These are phyloP conservation scores for Sporothrix mexicana DNA, from an alignment of 2,329 filamentous ascomycete genomes.

Conservation along the genomic window DNA sequence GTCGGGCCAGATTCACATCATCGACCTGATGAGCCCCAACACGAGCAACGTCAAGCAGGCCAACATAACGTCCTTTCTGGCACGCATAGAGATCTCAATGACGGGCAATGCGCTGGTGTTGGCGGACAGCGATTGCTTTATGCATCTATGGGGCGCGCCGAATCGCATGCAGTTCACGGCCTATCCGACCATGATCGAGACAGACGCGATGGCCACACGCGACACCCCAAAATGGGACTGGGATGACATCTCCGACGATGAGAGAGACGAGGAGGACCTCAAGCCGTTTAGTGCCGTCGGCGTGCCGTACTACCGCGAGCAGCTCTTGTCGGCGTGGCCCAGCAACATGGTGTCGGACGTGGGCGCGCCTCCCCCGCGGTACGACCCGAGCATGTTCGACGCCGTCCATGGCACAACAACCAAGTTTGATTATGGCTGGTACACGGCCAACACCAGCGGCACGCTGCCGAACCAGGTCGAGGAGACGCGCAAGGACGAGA, in stretches of 20 bases:
- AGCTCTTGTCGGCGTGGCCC: constrained; percentile 87
- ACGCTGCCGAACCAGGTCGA: constrained; percentile 82
- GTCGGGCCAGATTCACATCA: constrained; percentile 90
- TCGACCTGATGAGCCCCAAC: constrained; percentile 93
- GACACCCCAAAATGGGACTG: constrained; percentile 44
- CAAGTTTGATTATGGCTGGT: constrained; percentile 75
- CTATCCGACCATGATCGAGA: constrained; percentile 76
- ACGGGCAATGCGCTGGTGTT: constrained; percentile 86
- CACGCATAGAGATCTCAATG: constrained; percentile 82
- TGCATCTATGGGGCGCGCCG: constrained; percentile 89
- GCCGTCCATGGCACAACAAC: constrained; percentile 58
- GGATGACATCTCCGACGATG: constrained; percentile 39
- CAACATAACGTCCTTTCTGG: constrained; percentile 75
- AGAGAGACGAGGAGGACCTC: constrained; percentile 35
- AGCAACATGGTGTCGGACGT: constrained; percentile 80
- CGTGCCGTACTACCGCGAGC: constrained; percentile 91
- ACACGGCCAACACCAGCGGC: constrained; percentile 76
- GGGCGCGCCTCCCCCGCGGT: constrained; percentile 77
- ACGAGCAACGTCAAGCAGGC: constrained; percentile 84
- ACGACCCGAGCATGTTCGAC: constrained; percentile 73
- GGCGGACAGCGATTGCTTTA: constrained; percentile 75
- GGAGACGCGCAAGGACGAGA: constrained; percentile 68
- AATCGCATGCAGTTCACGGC: constrained; percentile 87
- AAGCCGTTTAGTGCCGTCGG: constrained; percentile 84
- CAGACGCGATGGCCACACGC: constrained; percentile 64